Evolutionary conservation across 176 grass and related monocot species (phyloP), one percentile per base, ranked within the genome.

Genomic region (Canna indica): DNA sequence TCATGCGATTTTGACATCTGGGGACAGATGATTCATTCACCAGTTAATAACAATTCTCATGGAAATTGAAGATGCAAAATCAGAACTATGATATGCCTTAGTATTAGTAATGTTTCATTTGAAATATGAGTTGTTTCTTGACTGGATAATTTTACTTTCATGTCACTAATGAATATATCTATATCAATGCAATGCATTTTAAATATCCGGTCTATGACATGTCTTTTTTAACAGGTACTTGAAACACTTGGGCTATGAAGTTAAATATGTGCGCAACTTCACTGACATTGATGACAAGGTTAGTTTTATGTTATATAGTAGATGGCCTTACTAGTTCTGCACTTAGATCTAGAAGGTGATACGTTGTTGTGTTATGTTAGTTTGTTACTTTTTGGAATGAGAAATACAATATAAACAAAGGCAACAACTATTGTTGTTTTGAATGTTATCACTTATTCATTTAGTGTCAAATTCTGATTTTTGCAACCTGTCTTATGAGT

Each of bases 251-350:
- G 77, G 79, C 22, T 91, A 96, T 69, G 93, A 96, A 38, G 83
- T 96, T 42, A 77, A 86, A 52, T 91, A 91, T 41, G 88, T 96
- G 18, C 86, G 93, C 27, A 96, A 96, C 75, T 96, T 91, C 81
- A 96, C 93, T 14, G 88, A 96, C 47, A 91, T 96, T 0, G 86
- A 96, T 79, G 93, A 96, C 36, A 96, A 96, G 93, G 93, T 96
- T 46, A 53, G 47, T 17, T 34, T 53, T 53, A 22, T n/a, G 4
- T 52, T 3, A 32, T 53, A 53, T n/a, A 62, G 10, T 69, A 29
- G 25, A n/a, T n/a, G n/a, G n/a, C n/a, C n/a, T n/a, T n/a, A n/a
- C n/a, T n/a, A n/a, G n/a, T n/a, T n/a, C n/a, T n/a, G n/a, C n/a
- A n/a, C n/a, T 70, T 31, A 12, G 15, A 14, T 7, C 15, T 7